A percentile compares a stretch with the other conserved stretches of the same genome.
Conservation (phyloP, 345 rosid species). For the Boechera stricta region DNA sequence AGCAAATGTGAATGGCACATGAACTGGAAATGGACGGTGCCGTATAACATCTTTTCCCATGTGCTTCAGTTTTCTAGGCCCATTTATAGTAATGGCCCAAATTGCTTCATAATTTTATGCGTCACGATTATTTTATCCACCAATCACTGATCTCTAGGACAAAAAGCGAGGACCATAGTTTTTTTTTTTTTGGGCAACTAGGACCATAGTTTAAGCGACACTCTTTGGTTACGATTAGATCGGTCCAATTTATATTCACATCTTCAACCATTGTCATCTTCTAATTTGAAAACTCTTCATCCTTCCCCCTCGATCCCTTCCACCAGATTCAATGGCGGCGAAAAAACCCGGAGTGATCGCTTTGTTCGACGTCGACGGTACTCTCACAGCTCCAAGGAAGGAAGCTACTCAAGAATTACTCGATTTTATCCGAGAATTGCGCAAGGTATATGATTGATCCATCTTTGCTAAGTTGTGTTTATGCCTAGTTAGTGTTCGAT, state of each 20-base stretch:
- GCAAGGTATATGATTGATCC: conserved; percentile 60
- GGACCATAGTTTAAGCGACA: conserved; percentile 42
- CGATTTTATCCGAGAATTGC: conserved; percentile 73
- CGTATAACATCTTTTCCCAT: neutral
- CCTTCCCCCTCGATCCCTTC: neutral
- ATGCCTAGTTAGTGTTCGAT: conserved; percentile 31
- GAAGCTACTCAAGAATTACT: conserved; percentile 58
- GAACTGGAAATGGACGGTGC: neutral
- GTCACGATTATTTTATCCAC: conserved; percentile 29
- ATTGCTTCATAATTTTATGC: neutral
- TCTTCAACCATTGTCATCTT: conserved; percentile 38
- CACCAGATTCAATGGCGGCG: conserved; percentile 47
- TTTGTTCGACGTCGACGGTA: conserved; percentile 96
- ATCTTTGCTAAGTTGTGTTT: neutral
- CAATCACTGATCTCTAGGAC: conserved; percentile 43
- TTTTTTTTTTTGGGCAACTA: neutral
- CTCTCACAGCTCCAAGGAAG: conserved; percentile 98
- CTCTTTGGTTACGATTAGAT: conserved; percentile 37
- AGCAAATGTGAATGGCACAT: neutral
- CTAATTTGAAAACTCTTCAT: conserved; percentile 21
- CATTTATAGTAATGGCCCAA: neutral
- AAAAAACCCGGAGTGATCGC: conserved; percentile 82
- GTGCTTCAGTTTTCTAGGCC: neutral
- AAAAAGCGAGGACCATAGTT: conserved; percentile 39
- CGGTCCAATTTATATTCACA: conserved; percentile 36